Base-by-base conservation (phyloP, 257 asterid species). In the Eucommia ulmoides region DNA sequence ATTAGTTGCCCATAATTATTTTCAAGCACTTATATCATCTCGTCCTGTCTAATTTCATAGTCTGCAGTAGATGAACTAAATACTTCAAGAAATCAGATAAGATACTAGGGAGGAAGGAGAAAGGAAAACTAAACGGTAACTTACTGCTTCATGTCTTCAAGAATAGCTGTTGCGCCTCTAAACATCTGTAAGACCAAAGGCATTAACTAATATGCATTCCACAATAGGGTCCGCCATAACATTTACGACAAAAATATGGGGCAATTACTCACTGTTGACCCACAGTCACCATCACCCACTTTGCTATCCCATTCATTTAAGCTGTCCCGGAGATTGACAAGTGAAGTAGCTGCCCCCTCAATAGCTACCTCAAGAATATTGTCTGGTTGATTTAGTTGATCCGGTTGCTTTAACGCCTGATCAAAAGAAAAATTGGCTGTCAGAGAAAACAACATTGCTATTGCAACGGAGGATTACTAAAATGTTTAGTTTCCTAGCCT, bases 211-310 rank as follows among this genome's bases (percentile, higher is more conserved):
- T n/a, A n/a, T n/a, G n/a, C n/a, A n/a, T n/a, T n/a, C n/a, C n/a
- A n/a, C n/a, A n/a, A n/a, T n/a, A n/a, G n/a, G n/a, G n/a, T n/a
- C n/a, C n/a, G n/a, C n/a, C n/a, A n/a, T n/a, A n/a, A n/a, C n/a
- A n/a, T n/a, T n/a, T n/a, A n/a, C n/a, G n/a, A n/a, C n/a, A n/a
- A n/a, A n/a, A n/a, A n/a, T n/a, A n/a, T n/a, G n/a, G n/a, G n/a
- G n/a, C n/a, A n/a, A n/a, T n/a, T n/a, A 75, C 94, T 65, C 71
- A 91, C 98, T 2, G 98, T 91, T 66, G 98, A 80, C 41, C 98
- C 98, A 61, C 98, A 86, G 62, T 91, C 98, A 55, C 98, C 98
- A 72, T 91, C 98, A 53, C 98, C 98, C 57, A 83, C 98, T 80
- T 69, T 86, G 68, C 88, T 69, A 63, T 91, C 98, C 94, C 83